phyloP scores from a whole-genome alignment of 1,139 yeast genomes.

The Arxiozyma heterogenica region DNA sequence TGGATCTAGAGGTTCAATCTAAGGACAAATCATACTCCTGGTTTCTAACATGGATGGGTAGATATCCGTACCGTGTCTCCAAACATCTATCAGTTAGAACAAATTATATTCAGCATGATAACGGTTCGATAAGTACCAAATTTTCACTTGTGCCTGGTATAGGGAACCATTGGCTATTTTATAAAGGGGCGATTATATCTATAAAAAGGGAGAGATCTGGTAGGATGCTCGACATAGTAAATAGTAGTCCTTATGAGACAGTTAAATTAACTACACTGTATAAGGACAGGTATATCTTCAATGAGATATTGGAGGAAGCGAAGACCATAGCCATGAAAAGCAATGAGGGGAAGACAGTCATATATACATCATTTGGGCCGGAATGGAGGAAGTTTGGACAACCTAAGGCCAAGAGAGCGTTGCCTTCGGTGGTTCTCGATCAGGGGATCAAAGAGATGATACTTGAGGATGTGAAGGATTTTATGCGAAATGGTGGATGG shows the following conservation, averaged over 20 bases:
- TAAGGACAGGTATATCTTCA: conserved; percentile 64
- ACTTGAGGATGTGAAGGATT: conserved; percentile 67
- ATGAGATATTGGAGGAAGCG: conserved; percentile 74
- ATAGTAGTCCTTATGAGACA: conserved; percentile 93
- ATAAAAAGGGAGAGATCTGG: conserved; percentile 89
- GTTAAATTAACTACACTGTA: conserved; percentile 85
- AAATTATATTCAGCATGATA: conserved; percentile 77
- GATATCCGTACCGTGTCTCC: conserved; percentile 59
- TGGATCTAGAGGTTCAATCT: conserved; percentile 87
- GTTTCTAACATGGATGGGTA: conserved; percentile 96
- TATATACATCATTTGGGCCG: conserved; percentile 93
- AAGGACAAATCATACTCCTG: conserved; percentile 90
- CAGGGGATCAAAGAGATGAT: conserved; percentile 56
- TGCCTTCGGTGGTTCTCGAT: conserved; percentile 82
- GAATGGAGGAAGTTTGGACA: conserved; percentile 99
- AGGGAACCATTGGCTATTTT: conserved; percentile 80
- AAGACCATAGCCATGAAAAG: conserved; percentile 71
- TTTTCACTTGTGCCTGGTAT: conserved; percentile 97
- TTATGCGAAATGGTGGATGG: conserved; percentile 76
- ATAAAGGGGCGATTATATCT: conserved; percentile 80
- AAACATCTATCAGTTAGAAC: conserved; percentile 90
- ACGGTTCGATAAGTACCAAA: conserved; percentile 81
- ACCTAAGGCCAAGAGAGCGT: conserved; percentile 77
- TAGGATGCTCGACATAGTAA: conserved; percentile 76
- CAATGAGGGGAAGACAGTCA: conserved; percentile 88